These are phyloP conservation scores for Mucor sp. DNA, from an alignment of 371 early-diverging fungal species.

Conservation along the genomic window DNA sequence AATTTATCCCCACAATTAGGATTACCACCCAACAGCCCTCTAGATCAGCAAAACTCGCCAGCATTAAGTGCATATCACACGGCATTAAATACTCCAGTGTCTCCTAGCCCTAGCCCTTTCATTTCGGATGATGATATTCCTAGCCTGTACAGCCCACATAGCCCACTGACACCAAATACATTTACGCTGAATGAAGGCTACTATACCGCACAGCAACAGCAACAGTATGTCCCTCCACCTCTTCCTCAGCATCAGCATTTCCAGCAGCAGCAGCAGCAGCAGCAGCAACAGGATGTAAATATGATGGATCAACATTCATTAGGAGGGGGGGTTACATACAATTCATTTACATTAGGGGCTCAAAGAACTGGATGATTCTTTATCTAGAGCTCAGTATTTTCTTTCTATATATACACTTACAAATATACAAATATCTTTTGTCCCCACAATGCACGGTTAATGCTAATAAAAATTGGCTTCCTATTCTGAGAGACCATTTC, in stretches of 20 bases:
- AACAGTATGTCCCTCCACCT: neutral
- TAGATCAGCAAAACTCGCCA: slow-evolving; percentile 16
- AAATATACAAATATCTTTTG: neutral
- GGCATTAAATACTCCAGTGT: slow-evolving; percentile 36
- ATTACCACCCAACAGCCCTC: neutral
- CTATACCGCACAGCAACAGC: neutral
- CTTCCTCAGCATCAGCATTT: neutral
- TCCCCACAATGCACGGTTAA: too few species aligned
- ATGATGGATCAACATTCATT: slow-evolving; percentile 11
- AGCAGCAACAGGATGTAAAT: neutral
- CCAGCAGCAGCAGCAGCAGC: slow-evolving; percentile 1
- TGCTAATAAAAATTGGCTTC: neutral
- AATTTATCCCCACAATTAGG: slow-evolving; percentile 20
- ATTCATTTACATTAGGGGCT: neutral
- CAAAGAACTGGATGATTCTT: neutral
- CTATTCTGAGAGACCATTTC: neutral
- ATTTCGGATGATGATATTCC: slow-evolving; percentile 30
- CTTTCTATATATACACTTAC: neutral
- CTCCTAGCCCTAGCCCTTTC: slow-evolving; percentile 33
- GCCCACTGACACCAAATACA: slow-evolving; percentile 16
- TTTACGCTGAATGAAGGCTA: slow-evolving; percentile 3
- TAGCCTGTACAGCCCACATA: slow-evolving; percentile 27
- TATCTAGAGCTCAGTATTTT: neutral
- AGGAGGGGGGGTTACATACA: slow-evolving; percentile 1
- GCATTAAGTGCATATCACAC: slow-evolving; percentile 35